These are phyloP conservation scores for Alternaria sp. DNA, from an alignment of 2,329 filamentous ascomycete species.

Conservation along the genomic window DNA sequence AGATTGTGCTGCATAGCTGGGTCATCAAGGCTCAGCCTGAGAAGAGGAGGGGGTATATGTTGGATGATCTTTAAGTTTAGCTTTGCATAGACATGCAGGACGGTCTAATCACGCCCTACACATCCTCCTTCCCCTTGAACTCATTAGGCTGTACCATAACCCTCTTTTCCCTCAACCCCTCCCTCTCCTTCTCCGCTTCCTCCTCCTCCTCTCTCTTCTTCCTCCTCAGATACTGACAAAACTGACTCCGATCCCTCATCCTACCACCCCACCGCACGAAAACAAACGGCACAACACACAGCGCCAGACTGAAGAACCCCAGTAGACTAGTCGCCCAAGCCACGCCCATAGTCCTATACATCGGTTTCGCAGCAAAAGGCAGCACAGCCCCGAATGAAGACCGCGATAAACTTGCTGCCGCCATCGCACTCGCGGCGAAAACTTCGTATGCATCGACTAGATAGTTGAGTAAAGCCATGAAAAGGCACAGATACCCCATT, in stretches of 20 bases:
- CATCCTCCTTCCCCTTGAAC: constrained; percentile 20
- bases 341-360: constrained; percentile 73
- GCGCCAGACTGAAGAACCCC: constrained; percentile 56
- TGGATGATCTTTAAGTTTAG: background rate
- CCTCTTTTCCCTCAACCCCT: background rate
- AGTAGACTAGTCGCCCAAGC: constrained; percentile 67
- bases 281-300: constrained; percentile 64
- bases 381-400: constrained; percentile 74
- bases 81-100: background rate
- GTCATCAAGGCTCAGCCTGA: background rate
- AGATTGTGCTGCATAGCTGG: background rate
- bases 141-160: background rate
- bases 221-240: constrained; percentile 65
- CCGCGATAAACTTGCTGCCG: constrained; percentile 81
- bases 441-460: constrained; percentile 70
- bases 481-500: constrained; percentile 56
- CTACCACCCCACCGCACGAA: constrained; percentile 62
- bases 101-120: background rate
- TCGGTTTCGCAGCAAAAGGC: constrained; percentile 55
- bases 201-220: constrained; percentile 43
- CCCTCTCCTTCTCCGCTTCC: constrained; percentile 25
- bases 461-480: constrained; percentile 67
- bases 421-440: constrained; percentile 78
- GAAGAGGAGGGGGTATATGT: background rate
- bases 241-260: constrained; percentile 65